These are phyloP conservation scores for Citrus maxima DNA, from an alignment of 345 rosid species.

Conservation along the genomic window DNA sequence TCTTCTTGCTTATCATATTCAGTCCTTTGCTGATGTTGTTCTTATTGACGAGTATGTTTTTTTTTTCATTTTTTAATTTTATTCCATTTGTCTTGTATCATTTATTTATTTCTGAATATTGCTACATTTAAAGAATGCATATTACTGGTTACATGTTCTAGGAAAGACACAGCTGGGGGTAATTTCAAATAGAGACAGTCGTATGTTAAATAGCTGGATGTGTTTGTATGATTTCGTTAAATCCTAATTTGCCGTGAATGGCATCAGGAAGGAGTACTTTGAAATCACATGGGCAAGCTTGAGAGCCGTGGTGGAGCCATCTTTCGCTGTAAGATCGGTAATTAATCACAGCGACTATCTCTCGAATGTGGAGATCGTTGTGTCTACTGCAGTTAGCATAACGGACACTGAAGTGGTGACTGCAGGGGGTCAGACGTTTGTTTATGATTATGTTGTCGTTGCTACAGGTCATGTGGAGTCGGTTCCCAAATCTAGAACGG, in stretches of 20 bases:
- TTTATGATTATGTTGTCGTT: slow-evolving; percentile 73
- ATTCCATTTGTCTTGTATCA: too few relatives aligned
- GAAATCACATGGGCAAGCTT: slow-evolving; percentile 83
- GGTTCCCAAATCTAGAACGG: slow-evolving; percentile 45
- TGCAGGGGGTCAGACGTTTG: slow-evolving; percentile 37
- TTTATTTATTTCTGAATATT: background rate
- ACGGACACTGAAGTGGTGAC: slow-evolving; percentile 59
- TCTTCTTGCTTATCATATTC: slow-evolving; percentile 44
- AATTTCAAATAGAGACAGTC: background rate
- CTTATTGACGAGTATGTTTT: slow-evolving; percentile 44
- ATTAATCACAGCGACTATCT: slow-evolving; percentile 68
- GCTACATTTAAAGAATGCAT: background rate
- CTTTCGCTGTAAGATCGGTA: slow-evolving; percentile 61
- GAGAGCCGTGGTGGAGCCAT: slow-evolving; percentile 84
- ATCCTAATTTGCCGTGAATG: background rate
- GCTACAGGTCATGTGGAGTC: slow-evolving; percentile 69
- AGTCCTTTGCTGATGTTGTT: slow-evolving; percentile 52
- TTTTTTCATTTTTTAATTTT: too few relatives aligned
- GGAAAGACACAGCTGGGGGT: background rate
- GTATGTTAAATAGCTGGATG: background rate
- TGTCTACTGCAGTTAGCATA: slow-evolving; percentile 53
- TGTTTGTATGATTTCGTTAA: background rate
- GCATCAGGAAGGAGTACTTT: slow-evolving; percentile 78
- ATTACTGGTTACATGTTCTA: background rate
- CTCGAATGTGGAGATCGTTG: slow-evolving; percentile 49